Percentiles rank a stretch among this genome's conserved stretches.
Evolutionary conservation across 148 eudicot genomes (phyloP).

Genomic region (Rhododendron kiyosumense): DNA sequence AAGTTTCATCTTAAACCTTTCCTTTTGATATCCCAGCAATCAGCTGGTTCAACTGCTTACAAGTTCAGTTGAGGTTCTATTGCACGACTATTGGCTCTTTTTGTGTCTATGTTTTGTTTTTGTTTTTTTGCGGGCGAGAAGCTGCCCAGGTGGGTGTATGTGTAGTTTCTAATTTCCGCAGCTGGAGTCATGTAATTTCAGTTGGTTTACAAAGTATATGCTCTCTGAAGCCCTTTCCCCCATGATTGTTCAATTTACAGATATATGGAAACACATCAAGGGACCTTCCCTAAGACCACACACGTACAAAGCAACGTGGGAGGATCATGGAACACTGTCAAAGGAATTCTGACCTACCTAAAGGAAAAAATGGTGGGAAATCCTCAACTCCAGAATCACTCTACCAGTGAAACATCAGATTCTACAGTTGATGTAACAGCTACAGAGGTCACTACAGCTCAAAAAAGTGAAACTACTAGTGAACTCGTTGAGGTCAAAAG

Average conservation of each 20-base stretch:
- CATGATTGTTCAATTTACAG: slow-evolving; percentile 1
- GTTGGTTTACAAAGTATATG: not conserved
- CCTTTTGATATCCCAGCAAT: not conserved
- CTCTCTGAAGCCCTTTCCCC: not conserved
- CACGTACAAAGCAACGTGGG: slow-evolving; percentile 7
- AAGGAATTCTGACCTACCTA: not conserved
- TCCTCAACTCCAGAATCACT: slow-evolving; percentile 8
- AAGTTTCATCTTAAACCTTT: not conserved
- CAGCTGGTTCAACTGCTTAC: slow-evolving; percentile 2
- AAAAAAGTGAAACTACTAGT: not conserved
- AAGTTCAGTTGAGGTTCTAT: not conserved
- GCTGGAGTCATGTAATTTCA: not conserved
- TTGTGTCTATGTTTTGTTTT: not conserved
- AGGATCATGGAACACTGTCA: slow-evolving; percentile 19
- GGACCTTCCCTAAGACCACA: slow-evolving; percentile 10
- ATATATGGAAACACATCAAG: slow-evolving; percentile 11
- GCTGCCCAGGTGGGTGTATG: not conserved
- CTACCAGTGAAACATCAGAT: not conserved
- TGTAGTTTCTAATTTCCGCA: not conserved
- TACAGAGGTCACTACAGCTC: not conserved
- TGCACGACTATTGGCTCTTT: not conserved
- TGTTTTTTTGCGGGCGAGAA: not conserved
- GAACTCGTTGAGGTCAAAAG: not conserved
- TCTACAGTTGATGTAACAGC: slow-evolving; percentile 4
- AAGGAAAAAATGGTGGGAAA: slow-evolving; percentile 9